Evolutionary conservation across 2,329 filamentous ascomycete genomes (phyloP), one percentile per base, ranked within the genome.

Genomic region (Neopestalotiopsis sp.): DNA sequence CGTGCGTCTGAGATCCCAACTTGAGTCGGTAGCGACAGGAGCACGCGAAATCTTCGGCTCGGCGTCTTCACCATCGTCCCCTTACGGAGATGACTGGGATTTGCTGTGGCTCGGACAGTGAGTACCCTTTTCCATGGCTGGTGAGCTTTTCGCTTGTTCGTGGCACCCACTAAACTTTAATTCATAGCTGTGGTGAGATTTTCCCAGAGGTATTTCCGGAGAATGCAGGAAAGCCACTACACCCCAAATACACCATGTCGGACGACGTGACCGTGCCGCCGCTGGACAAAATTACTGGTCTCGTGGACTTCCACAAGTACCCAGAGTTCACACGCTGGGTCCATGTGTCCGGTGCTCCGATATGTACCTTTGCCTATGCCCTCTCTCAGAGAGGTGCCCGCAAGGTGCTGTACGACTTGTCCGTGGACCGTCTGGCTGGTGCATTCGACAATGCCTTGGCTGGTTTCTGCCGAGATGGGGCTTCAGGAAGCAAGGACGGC

Each of bases 361-460:
- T 75, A 28, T 76, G 73, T 52, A 72, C 72, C 13, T 79, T 79
- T 57, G 77, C 77, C 40, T 79, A 79, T 59, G 78, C 75, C 13
- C 74, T 80, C 12, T 74, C 74, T 1, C 72, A 74, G 56, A 64
- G 45, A 13, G 69, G 76, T 45, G 72, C 77, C 7, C 69, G 72
- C 20, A 77, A 79, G 61, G 74, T 77, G 3, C 69, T 78, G 4
- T 71, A 72, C 49, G 74, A 75, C 57, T 69, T 78, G 14, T 75
- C 74, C 6, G 74, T 78, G 24, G 76, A 80, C 69, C 74, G 75
- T 38, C 71, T 78, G 1, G 63, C 65, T 0, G 75, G 73, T 0
- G 69, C 77, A 0, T 78, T 80, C 52, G 78, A 80, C 63, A 79
- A 79, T 63, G 75, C 76, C 3, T 72, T 80, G 0, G 76, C 76